Percentiles rank a stretch among this genome's conserved stretches.
phyloP scores from a whole-genome alignment of 129 eudicot genomes.

The Flaveria sonorensis region DNA sequence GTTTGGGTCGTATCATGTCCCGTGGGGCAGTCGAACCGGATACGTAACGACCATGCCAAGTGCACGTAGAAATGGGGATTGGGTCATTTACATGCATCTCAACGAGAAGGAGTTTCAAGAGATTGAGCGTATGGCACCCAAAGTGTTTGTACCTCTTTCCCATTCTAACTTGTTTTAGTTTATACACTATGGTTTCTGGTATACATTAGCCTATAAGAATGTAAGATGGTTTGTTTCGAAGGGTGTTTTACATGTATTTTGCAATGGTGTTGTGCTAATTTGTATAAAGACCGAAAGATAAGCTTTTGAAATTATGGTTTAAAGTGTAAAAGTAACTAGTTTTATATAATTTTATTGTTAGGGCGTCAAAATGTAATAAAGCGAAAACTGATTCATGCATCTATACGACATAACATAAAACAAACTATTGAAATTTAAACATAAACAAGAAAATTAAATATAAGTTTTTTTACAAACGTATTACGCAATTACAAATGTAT shows the following conservation, averaged over 20 bases:
- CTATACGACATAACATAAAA: too few species aligned
- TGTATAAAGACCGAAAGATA: too few species aligned
- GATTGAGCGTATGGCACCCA: constrained; percentile 49
- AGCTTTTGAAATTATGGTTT: background rate
- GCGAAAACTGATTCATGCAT: too few species aligned
- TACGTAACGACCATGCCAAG: constrained; percentile 60
- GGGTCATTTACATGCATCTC: constrained; percentile 69
- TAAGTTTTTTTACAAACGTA: too few species aligned
- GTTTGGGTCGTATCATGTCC: constrained; percentile 9
- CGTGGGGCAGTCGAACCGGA: constrained; percentile 10
- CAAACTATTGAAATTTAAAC: too few species aligned
- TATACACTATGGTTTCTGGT: background rate
- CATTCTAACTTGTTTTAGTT: background rate
- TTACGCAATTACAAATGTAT: too few species aligned
- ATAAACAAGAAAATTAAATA: too few species aligned
- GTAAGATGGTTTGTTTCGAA: background rate
- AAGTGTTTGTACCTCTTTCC: constrained; percentile 32
- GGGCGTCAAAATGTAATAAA: too few species aligned
- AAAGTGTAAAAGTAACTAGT: too few species aligned
- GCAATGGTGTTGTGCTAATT: background rate
- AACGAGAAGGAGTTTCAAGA: constrained; percentile 38
- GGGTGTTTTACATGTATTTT: background rate
- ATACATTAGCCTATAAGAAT: background rate
- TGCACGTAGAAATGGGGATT: constrained; percentile 47
- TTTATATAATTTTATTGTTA: too few species aligned